phyloP scores from a whole-genome alignment of 257 asterid species.

The Knoxia roxburghii region DNA sequence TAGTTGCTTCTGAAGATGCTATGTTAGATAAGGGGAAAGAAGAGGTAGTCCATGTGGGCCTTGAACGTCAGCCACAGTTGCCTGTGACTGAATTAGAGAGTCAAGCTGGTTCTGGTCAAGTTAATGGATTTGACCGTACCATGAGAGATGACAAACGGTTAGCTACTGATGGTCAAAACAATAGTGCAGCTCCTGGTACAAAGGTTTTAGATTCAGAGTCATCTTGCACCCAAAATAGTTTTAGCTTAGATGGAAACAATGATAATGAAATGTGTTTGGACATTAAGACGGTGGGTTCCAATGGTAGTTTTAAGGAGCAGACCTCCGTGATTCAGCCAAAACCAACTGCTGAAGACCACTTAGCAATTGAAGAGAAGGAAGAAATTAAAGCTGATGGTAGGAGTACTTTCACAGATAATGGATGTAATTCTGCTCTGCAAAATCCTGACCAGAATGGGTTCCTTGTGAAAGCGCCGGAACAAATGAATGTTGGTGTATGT shows the following conservation, averaged over 20 bases:
- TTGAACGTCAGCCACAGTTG: slow-evolving; percentile 34
- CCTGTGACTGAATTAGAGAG: slow-evolving; percentile 33
- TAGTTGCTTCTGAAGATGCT: slow-evolving; percentile 26
- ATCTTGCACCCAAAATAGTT: slow-evolving; percentile 41
- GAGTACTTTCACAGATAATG: slow-evolving; percentile 26
- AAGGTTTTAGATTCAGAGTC: slow-evolving; percentile 59
- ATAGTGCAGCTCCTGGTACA: slow-evolving; percentile 26
- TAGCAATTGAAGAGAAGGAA: slow-evolving; percentile 31
- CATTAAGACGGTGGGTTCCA: slow-evolving; percentile 30
- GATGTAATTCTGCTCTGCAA: slow-evolving; percentile 33
- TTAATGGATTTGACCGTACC: slow-evolving; percentile 38
- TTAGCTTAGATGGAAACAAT: slow-evolving; percentile 36
- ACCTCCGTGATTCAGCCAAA: slow-evolving; percentile 23
- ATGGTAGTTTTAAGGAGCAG: slow-evolving; percentile 30
- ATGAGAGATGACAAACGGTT: slow-evolving; percentile 27
- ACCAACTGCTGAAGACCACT: slow-evolving; percentile 30
- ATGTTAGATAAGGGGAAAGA: slow-evolving; percentile 30
- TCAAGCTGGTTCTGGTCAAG: slow-evolving; percentile 36
- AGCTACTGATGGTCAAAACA: slow-evolving; percentile 30
- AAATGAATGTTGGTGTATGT: slow-evolving; percentile 31
- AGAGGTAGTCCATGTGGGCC: slow-evolving; percentile 28
- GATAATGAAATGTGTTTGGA: slow-evolving; percentile 35
- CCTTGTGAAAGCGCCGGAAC: slow-evolving; percentile 26
- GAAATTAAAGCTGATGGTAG: slow-evolving; percentile 35
- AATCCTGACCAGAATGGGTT: slow-evolving; percentile 37